These are phyloP conservation scores for Pseudogymnoascus sp. DNA, from an alignment of 2,329 filamentous ascomycete species.

Conservation along the genomic window DNA sequence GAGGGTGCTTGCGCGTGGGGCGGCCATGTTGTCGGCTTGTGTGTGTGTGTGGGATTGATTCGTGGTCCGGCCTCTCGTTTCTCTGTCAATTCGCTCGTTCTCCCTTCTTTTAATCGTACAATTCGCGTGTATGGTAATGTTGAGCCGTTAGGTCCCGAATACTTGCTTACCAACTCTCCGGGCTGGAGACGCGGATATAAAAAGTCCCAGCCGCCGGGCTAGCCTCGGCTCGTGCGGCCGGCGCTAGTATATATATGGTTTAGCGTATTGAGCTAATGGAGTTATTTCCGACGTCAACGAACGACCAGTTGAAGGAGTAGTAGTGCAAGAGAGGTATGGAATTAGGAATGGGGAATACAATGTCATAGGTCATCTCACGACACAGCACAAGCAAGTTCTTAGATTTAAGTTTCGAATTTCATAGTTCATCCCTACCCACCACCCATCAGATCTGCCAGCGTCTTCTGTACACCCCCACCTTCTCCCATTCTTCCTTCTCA, in stretches of 20 bases:
- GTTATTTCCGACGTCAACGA: background rate
- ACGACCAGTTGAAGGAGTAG: too few species aligned
- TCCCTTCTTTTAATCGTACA: background rate
- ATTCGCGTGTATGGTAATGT: background rate
- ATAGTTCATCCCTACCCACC: background rate
- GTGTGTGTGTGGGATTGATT: background rate
- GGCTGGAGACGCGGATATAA: background rate
- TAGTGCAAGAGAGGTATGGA: too few species aligned
- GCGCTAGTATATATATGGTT: background rate
- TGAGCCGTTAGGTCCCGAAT: background rate
- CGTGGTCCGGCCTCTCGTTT: background rate
- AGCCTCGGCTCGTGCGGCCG: background rate
- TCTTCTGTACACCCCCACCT: background rate
- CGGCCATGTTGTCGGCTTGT: background rate
- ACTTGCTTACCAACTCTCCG: background rate
- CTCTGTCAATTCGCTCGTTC: background rate
- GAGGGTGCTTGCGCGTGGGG: background rate
- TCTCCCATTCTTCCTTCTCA: background rate
- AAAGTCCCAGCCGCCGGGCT: background rate
- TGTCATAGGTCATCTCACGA: background rate
- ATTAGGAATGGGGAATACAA: background rate
- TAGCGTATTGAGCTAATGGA: background rate
- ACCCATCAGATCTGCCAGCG: background rate
- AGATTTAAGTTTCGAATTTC: background rate
- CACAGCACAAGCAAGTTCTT: background rate